phyloP scores from a whole-genome alignment of 352 stramenopile species.

The Peronospora tabacina region DNA sequence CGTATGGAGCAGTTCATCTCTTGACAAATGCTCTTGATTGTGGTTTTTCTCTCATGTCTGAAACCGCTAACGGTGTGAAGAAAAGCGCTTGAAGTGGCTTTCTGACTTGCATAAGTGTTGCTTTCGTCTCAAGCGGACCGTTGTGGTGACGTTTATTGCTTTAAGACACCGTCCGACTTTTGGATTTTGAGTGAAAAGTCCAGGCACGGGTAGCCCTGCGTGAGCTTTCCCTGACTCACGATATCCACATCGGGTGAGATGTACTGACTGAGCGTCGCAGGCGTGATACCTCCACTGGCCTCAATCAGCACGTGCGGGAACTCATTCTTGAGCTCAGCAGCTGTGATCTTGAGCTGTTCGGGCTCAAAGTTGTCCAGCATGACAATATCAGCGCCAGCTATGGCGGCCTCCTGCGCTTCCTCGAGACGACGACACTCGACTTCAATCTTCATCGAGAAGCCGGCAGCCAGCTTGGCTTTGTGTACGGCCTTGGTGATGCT shows the following conservation, averaged over 20 bases:
- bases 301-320: constrained; percentile 95
- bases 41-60: constrained; percentile 8
- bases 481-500: constrained; percentile 93
- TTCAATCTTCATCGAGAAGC: constrained; percentile 99
- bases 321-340: constrained; percentile 87
- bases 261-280: constrained; percentile 90
- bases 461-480: constrained; percentile 86
- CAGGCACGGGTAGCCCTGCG: constrained; percentile 92
- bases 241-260: constrained; percentile 94
- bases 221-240: constrained; percentile 95
- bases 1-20: constrained; percentile 16
- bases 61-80: constrained; percentile 9
- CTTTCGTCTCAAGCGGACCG: background rate
- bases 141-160: constrained; percentile 17
- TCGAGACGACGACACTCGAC: constrained; percentile 94
- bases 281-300: constrained; percentile 96
- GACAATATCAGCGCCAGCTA: constrained; percentile 87
- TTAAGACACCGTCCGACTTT: constrained; percentile 60
- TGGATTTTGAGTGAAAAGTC: constrained; percentile 98
- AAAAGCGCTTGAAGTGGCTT: background rate
- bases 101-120: background rate
- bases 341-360: constrained; percentile 87
- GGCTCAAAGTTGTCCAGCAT: constrained; percentile 99
- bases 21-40: constrained; percentile 6
- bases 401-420: constrained; percentile 89